A percentile compares a stretch with the other conserved stretches of the same genome.
These are phyloP conservation scores for Yarrowia sp. DNA, from an alignment of 805 yeast species.

Conservation along the genomic window DNA sequence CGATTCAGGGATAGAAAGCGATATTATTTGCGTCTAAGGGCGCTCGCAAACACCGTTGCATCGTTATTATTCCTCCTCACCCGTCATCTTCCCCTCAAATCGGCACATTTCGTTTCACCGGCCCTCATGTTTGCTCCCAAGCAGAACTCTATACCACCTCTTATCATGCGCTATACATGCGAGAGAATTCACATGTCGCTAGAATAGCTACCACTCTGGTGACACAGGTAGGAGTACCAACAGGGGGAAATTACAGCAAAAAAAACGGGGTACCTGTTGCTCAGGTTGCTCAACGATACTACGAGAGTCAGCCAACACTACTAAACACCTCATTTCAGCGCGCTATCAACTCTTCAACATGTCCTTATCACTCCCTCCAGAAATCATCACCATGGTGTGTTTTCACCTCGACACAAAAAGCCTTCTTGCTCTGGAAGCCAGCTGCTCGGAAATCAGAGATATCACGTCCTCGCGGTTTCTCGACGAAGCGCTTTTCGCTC, in stretches of 20 bases:
- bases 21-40: too few relatives aligned
- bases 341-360: neutral
- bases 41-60: too few relatives aligned
- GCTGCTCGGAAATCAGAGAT: neutral
- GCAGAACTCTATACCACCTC: slow-evolving; percentile 26
- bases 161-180: slow-evolving; percentile 38
- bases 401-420: slow-evolving; percentile 18
- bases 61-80: too few relatives aligned
- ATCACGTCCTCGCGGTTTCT: slow-evolving; percentile 19
- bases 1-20: too few relatives aligned
- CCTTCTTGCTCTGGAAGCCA: slow-evolving; percentile 17
- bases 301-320: neutral
- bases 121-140: slow-evolving; percentile 26
- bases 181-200: slow-evolving; percentile 19
- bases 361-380: slow-evolving; percentile 10
- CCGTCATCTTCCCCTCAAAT: neutral
- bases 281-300: too few relatives aligned
- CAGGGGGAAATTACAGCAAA: neutral
- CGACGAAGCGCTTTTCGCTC: slow-evolving; percentile 23
- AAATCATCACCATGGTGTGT: slow-evolving; percentile 33
- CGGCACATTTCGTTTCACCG: neutral
- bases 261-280: too few relatives aligned
- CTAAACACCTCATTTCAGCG: neutral
- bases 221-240: slow-evolving; percentile 16
- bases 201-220: slow-evolving; percentile 7